phyloP scores from a whole-genome alignment of 441 rosid species.

The Mallotus repandus region DNA sequence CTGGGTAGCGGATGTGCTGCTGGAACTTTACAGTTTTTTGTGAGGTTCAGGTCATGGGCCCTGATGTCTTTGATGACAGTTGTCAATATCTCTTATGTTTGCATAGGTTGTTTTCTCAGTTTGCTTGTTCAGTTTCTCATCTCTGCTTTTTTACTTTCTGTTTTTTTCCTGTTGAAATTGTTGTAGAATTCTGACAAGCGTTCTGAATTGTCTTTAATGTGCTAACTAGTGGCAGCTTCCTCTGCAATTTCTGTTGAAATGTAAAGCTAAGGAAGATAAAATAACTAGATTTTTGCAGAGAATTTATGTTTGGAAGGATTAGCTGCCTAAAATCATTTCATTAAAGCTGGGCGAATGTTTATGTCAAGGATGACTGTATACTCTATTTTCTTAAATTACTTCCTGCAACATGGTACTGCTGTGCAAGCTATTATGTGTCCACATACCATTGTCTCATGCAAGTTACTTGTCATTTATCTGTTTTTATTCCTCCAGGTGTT shows the following conservation, averaged over 20 bases:
- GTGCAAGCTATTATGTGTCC: not conserved
- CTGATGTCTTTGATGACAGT: constrained; percentile 31
- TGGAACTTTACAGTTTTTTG: constrained; percentile 18
- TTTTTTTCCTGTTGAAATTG: constrained; percentile 20
- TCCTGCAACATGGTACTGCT: not conserved
- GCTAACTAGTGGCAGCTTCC: constrained; percentile 14
- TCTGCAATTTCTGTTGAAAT: constrained; percentile 21
- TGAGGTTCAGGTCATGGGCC: constrained; percentile 35
- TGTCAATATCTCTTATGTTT: constrained; percentile 18
- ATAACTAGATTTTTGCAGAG: constrained; percentile 13
- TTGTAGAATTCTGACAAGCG: constrained; percentile 29
- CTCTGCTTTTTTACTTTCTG: constrained; percentile 16
- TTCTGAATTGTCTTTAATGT: constrained; percentile 21
- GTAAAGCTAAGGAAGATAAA: not conserved
- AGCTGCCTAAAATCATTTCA: constrained; percentile 6
- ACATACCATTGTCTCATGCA: not conserved
- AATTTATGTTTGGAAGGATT: constrained; percentile 8
- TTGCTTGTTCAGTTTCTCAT: constrained; percentile 11
- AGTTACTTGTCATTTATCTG: constrained; percentile 3
- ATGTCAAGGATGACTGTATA: not conserved
- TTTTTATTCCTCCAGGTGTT: not conserved
- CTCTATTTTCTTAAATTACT: not conserved
- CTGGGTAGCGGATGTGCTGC: constrained; percentile 13
- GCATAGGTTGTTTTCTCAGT: constrained; percentile 12
- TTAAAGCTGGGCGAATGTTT: constrained; percentile 1